These are phyloP conservation scores for Multifurca ochricompacta DNA, from an alignment of 768 basidiomycete genomes.

Conservation along the genomic window DNA sequence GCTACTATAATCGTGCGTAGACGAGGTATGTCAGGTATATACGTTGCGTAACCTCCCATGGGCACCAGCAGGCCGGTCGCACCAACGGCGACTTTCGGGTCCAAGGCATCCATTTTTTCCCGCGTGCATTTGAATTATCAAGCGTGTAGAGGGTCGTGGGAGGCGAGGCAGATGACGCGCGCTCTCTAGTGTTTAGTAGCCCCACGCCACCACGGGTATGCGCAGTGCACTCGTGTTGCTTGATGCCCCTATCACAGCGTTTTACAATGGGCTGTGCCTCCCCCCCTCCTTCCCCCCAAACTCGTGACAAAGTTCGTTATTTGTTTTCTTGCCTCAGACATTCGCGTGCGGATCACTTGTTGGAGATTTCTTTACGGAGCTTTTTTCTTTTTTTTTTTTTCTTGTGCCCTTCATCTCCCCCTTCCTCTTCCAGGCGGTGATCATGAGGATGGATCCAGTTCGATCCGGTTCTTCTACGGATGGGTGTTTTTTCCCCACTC, in stretches of 20 bases:
- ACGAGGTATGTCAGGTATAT: background rate
- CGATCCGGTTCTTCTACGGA: background rate
- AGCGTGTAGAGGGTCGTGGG: conserved; percentile 14
- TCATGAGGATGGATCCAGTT: background rate
- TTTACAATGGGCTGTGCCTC: conserved; percentile 7
- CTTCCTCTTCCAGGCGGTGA: background rate
- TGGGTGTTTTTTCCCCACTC: background rate
- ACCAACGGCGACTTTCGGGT: conserved; percentile 1
- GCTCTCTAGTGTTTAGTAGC: background rate
- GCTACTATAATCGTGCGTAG: background rate
- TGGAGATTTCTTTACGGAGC: background rate
- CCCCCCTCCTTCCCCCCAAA: background rate
- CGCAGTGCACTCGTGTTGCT: conserved; percentile 8
- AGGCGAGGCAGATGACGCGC: conserved; percentile 16
- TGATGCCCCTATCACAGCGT: conserved; percentile 19
- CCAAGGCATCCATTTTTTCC: conserved; percentile 7
- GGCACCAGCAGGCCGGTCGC: background rate
- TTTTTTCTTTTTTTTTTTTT: too few relatives aligned
- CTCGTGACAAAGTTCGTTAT: conserved; percentile 8
- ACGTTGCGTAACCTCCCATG: conserved; percentile 6
- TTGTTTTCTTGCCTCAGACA: background rate
- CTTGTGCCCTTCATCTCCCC: background rate
- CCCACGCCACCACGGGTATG: conserved; percentile 18
- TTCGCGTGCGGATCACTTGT: background rate
- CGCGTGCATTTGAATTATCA: conserved; percentile 9